phyloP scores from a whole-genome alignment of 1,139 yeast species.

The Kodamaea sp. region DNA sequence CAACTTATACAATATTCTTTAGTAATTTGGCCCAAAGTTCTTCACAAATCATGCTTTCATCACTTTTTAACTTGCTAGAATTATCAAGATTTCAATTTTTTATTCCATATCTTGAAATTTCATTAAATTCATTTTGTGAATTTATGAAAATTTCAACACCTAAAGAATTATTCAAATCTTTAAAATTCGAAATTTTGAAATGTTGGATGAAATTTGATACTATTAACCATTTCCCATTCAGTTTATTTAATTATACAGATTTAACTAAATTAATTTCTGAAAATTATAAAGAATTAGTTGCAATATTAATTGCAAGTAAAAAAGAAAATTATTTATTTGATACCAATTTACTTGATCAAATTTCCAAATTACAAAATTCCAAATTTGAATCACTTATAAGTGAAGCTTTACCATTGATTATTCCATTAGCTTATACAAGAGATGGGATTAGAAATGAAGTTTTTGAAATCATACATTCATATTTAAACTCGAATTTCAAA shows the following conservation, averaged over 20 bases:
- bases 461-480: slow-evolving; percentile 16
- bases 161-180: slow-evolving; percentile 24
- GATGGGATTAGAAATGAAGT: slow-evolving; percentile 41
- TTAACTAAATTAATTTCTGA: slow-evolving; percentile 23
- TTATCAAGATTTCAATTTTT: slow-evolving; percentile 32
- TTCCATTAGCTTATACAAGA: slow-evolving; percentile 45
- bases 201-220: slow-evolving; percentile 39
- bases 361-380: slow-evolving; percentile 15
- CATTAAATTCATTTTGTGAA: slow-evolving; percentile 23
- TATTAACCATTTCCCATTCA: slow-evolving; percentile 37
- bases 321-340: slow-evolving; percentile 9
- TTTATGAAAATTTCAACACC: slow-evolving; percentile 14
- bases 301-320: slow-evolving; percentile 29
- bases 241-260: slow-evolving; percentile 31
- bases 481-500: slow-evolving; percentile 14
- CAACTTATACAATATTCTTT: slow-evolving; percentile 38
- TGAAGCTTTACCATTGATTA: slow-evolving; percentile 32
- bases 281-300: slow-evolving; percentile 32
- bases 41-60: slow-evolving; percentile 25
- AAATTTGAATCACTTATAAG: slow-evolving; percentile 20
- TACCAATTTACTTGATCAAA: slow-evolving; percentile 4
- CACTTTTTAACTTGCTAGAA: slow-evolving; percentile 42
- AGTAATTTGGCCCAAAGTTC: slow-evolving; percentile 27
- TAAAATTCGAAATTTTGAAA: slow-evolving; percentile 32
- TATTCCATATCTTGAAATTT: slow-evolving; percentile 23